Evolutionary conservation across 1,139 yeast genomes (phyloP), one percentile per base, ranked within the genome.

Genomic region (Lodderomyces beijingensis): DNA sequence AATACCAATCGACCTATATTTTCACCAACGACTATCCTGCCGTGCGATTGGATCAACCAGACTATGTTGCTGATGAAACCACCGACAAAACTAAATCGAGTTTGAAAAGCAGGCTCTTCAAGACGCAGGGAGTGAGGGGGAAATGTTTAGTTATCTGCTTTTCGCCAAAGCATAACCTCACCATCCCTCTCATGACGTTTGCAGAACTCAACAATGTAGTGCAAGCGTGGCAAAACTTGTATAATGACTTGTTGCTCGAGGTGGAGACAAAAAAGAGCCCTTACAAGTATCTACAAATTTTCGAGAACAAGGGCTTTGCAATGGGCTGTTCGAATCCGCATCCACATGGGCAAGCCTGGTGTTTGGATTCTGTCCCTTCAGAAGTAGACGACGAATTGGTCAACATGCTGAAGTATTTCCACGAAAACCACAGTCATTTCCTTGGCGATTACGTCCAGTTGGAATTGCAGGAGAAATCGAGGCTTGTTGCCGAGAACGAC

Each of bases 291-390:
- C 60, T 82, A 41, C 89, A 81, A 57, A 79, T 82, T 29, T 82
- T 82, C 50, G 91, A 82, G 50, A 82, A 82, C 54, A 82, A 81
- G 57, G 91, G 91, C 18, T 65, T 77, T 32, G 84, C 85, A 5
- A 82, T 82, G 91, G 89, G 91, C 24, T 82, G 89, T 49, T 79
- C 88, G 2, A 82, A 82, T 49, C 84, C 88, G 3, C 91, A 82
- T 52, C 89, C 89, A 10, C 91, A 82, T 47, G 79, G 79, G 12
- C 91, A 82, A 57, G 87, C 84, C 7, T 82, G 91, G 91, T 76
- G 84, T 55, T 65, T 82, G 34, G 81, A 76, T 44, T 56, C 67
- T 9, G 59, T 80, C 6, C 91, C 91, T 6, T 75, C 77, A 25
- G 89, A 81, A 55, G 85, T 83, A n/a, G 65, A 64, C 22, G 62